A percentile compares a stretch with the other conserved stretches of the same genome.
Evolutionary conservation across 371 early-diverging fungal species (phyloP).

Genomic region (Umbelopsis sp.): DNA sequence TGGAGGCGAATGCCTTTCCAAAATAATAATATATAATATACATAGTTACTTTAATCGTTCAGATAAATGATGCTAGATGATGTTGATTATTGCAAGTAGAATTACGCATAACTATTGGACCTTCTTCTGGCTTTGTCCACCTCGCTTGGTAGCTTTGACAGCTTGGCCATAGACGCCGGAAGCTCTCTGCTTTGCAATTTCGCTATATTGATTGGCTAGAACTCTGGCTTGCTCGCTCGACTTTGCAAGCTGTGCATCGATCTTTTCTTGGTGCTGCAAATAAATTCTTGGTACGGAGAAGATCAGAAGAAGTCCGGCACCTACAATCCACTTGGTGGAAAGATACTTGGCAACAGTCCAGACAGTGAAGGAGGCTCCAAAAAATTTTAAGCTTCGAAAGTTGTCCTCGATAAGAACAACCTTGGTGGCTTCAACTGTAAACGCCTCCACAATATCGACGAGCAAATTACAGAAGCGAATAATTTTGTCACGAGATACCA

Average conservation of each 20-base stretch:
- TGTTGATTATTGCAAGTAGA: not conserved
- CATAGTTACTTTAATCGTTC: not conserved
- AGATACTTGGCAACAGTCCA: constrained; percentile 23
- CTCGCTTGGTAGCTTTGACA: constrained; percentile 17
- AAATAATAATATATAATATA: not conserved
- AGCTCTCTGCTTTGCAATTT: constrained; percentile 28
- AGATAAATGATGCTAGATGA: not conserved
- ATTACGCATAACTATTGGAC: not conserved
- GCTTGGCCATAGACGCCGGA: constrained; percentile 26
- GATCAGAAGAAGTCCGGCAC: constrained; percentile 16
- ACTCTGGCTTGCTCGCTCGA: not conserved
- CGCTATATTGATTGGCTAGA: constrained; percentile 5
- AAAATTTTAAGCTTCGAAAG: constrained; percentile 9
- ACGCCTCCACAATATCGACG: not conserved
- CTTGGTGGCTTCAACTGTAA: not conserved
- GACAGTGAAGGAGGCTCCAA: constrained; percentile 15
- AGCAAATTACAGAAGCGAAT: constrained; percentile 38
- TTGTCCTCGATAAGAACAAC: constrained; percentile 10
- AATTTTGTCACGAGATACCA: constrained; percentile 45
- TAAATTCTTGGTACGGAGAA: constrained; percentile 26
- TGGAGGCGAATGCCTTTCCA: no score
- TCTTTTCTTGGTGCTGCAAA: constrained; percentile 20
- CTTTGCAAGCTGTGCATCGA: constrained; percentile 9
- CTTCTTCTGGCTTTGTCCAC: constrained; percentile 6
- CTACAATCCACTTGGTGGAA: constrained; percentile 23